Percentiles rank a stretch among this genome's conserved stretches.
These are phyloP conservation scores for Carallia pectinifolia DNA, from an alignment of 345 rosid genomes.

Conservation along the genomic window DNA sequence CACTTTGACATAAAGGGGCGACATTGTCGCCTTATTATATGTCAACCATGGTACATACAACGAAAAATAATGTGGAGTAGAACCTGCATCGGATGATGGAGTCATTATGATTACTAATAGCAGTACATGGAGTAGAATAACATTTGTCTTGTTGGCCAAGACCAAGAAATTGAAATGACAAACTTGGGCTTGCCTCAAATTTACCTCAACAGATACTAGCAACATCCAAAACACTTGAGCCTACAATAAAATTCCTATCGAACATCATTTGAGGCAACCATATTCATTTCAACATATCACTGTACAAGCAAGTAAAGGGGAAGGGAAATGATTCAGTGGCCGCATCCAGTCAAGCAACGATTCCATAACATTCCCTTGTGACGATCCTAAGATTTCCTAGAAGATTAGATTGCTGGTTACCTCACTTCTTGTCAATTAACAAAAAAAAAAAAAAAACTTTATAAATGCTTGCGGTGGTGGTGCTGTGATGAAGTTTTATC, in stretches of 20 bases:
- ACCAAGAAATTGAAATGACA: neutral
- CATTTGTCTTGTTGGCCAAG: neutral
- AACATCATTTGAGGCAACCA: neutral
- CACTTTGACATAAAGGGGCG: too few relatives aligned
- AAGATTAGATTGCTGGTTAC: neutral
- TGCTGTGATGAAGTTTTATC: neutral
- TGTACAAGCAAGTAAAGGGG: neutral
- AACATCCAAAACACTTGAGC: neutral
- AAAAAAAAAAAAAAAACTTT: neutral
- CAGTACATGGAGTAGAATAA: neutral
- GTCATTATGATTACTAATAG: too few relatives aligned
- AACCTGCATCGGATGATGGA: too few relatives aligned
- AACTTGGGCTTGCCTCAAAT: neutral
- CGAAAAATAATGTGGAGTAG: too few relatives aligned
- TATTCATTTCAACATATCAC: neutral
- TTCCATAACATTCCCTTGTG: neutral
- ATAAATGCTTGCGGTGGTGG: neutral
- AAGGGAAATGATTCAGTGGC: neutral
- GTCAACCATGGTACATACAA: too few relatives aligned
- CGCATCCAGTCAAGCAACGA: neutral
- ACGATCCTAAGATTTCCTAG: neutral
- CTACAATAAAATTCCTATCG: neutral
- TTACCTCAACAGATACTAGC: neutral
- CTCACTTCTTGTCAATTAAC: neutral
- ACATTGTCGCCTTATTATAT: too few relatives aligned